These are phyloP conservation scores for Asterochloris erici DNA, from an alignment of 139 green algal species.

Conservation along the genomic window DNA sequence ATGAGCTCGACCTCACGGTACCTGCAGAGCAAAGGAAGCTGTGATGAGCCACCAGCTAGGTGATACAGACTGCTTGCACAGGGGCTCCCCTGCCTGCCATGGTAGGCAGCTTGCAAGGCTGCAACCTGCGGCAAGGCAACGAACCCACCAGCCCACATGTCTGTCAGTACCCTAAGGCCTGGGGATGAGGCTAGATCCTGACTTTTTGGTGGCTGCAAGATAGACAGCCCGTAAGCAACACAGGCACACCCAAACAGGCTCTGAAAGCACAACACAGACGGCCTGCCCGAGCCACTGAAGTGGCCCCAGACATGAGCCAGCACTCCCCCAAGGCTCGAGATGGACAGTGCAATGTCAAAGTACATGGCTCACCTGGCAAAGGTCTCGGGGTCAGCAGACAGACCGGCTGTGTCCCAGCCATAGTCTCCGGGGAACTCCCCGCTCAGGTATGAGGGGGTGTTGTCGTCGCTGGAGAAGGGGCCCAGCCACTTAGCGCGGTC, in stretches of 20 bases:
- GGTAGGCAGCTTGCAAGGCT: too few species aligned
- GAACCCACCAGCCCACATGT: too few species aligned
- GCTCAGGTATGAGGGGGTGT: conserved; percentile 76
- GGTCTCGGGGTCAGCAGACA: conserved; percentile 91
- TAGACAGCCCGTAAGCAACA: too few species aligned
- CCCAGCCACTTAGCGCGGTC: conserved; percentile 73
- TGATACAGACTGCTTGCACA: too few species aligned
- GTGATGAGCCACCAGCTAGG: neutral
- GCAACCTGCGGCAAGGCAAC: too few species aligned
- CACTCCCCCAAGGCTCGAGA: too few species aligned
- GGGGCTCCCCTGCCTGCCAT: too few species aligned
- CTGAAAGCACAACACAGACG: neutral
- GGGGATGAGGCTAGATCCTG: too few species aligned
- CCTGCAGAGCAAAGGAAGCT: conserved; percentile 18
- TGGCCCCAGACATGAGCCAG: neutral
- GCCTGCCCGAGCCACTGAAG: neutral
- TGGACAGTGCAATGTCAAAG: too few species aligned
- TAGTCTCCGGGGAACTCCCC: conserved; percentile 93
- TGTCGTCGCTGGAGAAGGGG: conserved; percentile 58
- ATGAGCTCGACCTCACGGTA: conserved; percentile 84
- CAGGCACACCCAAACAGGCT: neutral
- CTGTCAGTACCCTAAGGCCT: too few species aligned
- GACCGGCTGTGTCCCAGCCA: conserved; percentile 91
- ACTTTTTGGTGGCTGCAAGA: too few species aligned
- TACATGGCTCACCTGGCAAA: conserved; percentile 37